Base-by-base conservation (phyloP, 2,329 filamentous ascomycete genomes). In the Calonectria fujianensis region DNA sequence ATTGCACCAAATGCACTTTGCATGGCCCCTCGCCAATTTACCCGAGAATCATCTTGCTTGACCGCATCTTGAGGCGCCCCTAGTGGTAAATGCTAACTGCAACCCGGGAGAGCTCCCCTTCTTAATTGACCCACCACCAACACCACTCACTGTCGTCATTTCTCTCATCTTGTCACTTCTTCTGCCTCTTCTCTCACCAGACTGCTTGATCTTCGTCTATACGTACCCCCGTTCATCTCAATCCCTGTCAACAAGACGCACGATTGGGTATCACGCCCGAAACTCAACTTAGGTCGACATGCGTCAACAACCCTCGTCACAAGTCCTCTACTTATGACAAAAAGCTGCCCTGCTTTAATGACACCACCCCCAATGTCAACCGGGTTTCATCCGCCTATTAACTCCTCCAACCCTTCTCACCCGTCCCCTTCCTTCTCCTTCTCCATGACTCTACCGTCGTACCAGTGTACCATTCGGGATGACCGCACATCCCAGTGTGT, bases 401-500 rank as follows among this genome's bases (percentile, higher is more conserved):
- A 69, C 72, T 74, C 41, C 63, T 54, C 59, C 45, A 64, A 59
- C 61, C 50, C 72, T 50, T 39, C 57, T 39, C 66, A 72, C 32
- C 48, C 70, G 20, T 69, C 61, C 68, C 54, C 65, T 52, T 71
- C 39, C 45, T 13, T 57, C 37, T 66, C 59, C 66, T 61, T 50
- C 68, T 67, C 51, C 68, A 81, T 81, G 80, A 78, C 79, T 78
- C 74, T 75, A 66, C 72, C 72, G 79, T 81, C 78, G 78, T 80
- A 81, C 80, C 80, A 80, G 79, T 79, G 79, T 72, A 80, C 79
- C 54, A 57, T 80, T 76, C 78, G 80, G 78, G 80, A 81, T 50
- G 75, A 80, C 78, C 75, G 77, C 75, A 78, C 80, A 69, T 78
- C 77, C 75, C 75, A 79, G 73, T 76, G 75, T 72, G 78, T 81